A percentile compares a stretch with the other conserved stretches of the same genome.
These are phyloP conservation scores for Hamigera avellanea DNA, from an alignment of 495 filamentous ascomycete genomes.

Conservation along the genomic window DNA sequence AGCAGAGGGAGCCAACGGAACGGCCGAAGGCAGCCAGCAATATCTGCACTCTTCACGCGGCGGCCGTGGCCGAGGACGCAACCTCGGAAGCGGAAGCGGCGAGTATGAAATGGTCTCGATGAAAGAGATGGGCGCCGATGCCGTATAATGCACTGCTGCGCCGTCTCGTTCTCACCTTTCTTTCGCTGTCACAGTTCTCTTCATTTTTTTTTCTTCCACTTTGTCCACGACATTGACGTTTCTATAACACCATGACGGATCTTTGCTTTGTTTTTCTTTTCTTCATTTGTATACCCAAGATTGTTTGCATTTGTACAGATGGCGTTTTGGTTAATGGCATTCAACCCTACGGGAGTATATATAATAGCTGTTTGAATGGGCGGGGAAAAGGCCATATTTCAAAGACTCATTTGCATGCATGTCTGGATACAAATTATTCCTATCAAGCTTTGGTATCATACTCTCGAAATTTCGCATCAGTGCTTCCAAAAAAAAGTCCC, in stretches of 20 bases:
- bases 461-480: too few species aligned
- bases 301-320: slow-evolving; percentile 27
- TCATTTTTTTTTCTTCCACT: too few species aligned
- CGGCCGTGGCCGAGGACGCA: slow-evolving; percentile 25
- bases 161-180: too few species aligned
- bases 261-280: slow-evolving; percentile 3
- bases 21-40: slow-evolving; percentile 8
- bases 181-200: too few species aligned
- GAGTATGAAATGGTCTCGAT: slow-evolving; percentile 77
- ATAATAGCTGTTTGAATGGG: too few species aligned
- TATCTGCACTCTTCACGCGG: slow-evolving; percentile 17
- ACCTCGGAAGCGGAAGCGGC: slow-evolving; percentile 45
- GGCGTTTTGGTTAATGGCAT: slow-evolving; percentile 18
- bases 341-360: too few species aligned
- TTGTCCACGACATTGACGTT: too few species aligned
- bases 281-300: slow-evolving; percentile 24
- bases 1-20: slow-evolving; percentile 15
- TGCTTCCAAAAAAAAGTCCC: too few species aligned
- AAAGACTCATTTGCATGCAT: too few species aligned
- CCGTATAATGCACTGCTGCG: slow-evolving; percentile 14
- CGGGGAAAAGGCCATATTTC: too few species aligned
- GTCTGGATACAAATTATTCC: too few species aligned
- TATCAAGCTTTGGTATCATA: too few species aligned
- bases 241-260: background rate
- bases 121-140: slow-evolving; percentile 33